These are phyloP conservation scores for Solanum chmielewskii DNA, from an alignment of 257 asterid genomes.

Conservation along the genomic window DNA sequence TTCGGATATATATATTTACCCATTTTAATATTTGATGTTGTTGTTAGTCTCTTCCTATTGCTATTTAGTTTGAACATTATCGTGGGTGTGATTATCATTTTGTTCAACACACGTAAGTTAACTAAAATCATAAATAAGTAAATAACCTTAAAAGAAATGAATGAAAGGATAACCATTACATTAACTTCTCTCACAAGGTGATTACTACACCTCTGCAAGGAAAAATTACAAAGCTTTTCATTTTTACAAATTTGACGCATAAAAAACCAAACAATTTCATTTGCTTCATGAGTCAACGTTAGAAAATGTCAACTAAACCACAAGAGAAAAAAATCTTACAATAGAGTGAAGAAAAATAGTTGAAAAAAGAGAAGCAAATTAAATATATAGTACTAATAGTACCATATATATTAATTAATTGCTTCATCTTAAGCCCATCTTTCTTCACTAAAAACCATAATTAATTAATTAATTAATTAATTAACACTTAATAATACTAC, in stretches of 20 bases:
- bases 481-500: neutral
- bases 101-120: neutral
- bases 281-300: constrained; percentile 1
- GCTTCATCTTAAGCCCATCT: constrained; percentile 19
- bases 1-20: too few species aligned
- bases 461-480: neutral
- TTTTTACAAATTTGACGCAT: constrained; percentile 8
- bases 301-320: neutral
- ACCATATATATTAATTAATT: neutral
- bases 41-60: too few species aligned
- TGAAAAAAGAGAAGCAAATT: constrained; percentile 7
- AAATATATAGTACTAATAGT: neutral
- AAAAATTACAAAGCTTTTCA: constrained; percentile 3
- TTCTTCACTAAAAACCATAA: neutral
- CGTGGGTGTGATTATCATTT: too few species aligned
- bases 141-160: neutral
- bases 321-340: neutral
- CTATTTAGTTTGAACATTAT: too few species aligned
- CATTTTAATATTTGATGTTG: too few species aligned
- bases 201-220: constrained; percentile 14
- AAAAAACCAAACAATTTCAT: neutral
- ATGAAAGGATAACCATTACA: neutral
- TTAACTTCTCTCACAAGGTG: constrained; percentile 1
- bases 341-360: neutral
- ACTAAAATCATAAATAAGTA: neutral